Evolutionary conservation across 208 protist species (phyloP), one percentile per base, ranked within the genome.

Genomic region (Trypanosoma caninum): DNA sequence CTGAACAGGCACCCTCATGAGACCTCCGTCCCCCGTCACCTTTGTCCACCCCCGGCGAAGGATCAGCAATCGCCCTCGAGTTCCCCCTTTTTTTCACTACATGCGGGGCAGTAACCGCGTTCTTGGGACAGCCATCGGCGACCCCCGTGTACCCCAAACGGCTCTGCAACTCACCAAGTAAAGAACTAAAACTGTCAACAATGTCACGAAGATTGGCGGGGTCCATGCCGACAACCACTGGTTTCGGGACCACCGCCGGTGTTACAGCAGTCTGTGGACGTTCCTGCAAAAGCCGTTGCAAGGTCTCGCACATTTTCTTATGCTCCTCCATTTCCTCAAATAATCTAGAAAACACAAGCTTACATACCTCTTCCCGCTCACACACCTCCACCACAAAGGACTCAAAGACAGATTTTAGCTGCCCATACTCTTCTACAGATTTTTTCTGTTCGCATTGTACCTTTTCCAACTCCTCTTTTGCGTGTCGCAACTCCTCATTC

Each of bases 331-430:
- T 28, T 52, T 93, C 80, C 13, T 59, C 72, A 42, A 71, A 64
- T 1, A 80, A 34, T n/a, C 59, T 47, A 16, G 48, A 31, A 65
- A 87, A 81, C 5, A 89, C 78, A 30, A 76, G 48, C 60, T 79
- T 76, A 57, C 84, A 93, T 7, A 54, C 80, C 30, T 74, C 79
- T 65, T 93, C 82, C 8, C 86, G 76, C 76, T 93, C 82, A 51
- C 72, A 77, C 10, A 73, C 67, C 40, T 72, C 67, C 16, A 65
- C 75, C 20, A 87, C 80, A 58, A 93, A 93, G 4, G 70, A 57
- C 59, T 89, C 79, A 55, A 92, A 89, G 37, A 80, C 65, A 13
- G 69, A 52, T 40, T 73, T 86, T 11, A 88, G 54, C 5, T 37
- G 60, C 40, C 63, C 59, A 41, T 64, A 64, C 30, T 77, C 59